Evolutionary conservation across 805 yeast species (phyloP).

Genomic region (Helenozyma rhizophorensis): DNA sequence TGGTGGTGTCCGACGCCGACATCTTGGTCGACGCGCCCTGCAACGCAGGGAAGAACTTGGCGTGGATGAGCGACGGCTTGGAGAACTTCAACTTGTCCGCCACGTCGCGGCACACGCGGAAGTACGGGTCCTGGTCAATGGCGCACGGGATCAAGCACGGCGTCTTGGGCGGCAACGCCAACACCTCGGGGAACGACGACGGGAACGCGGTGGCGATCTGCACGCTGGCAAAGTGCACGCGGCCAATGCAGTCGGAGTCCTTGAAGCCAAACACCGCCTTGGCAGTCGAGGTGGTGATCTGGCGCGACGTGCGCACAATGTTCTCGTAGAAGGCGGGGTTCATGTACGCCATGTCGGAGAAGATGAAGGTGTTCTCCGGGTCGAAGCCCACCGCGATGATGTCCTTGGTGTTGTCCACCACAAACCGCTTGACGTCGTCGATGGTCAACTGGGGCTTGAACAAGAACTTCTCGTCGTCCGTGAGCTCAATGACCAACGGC

Average conservation of each 20-base stretch:
- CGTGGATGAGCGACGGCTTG: slow-evolving; percentile 89
- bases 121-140: slow-evolving; percentile 97
- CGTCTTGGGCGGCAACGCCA: slow-evolving; percentile 82
- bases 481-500: slow-evolving; percentile 88
- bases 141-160: slow-evolving; percentile 99
- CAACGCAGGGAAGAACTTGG: slow-evolving; percentile 95
- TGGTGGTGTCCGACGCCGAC: slow-evolving; percentile 89
- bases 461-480: slow-evolving; percentile 95
- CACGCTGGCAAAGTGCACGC: slow-evolving; percentile 89
- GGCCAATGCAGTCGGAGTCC: slow-evolving; percentile 93
- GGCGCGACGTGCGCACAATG: slow-evolving; percentile 87
- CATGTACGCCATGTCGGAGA: slow-evolving; percentile 90
- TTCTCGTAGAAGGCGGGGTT: slow-evolving; percentile 92
- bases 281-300: slow-evolving; percentile 95
- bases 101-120: slow-evolving; percentile 95
- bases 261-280: slow-evolving; percentile 94
- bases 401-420: slow-evolving; percentile 84
- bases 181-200: slow-evolving; percentile 89
- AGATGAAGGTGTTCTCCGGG: slow-evolving; percentile 90
- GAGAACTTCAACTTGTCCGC: slow-evolving; percentile 87
- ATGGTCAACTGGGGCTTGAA: slow-evolving; percentile 89
- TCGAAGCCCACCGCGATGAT: slow-evolving; percentile 93
- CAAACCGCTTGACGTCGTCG: slow-evolving; percentile 78
- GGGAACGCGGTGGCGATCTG: slow-evolving; percentile 97
- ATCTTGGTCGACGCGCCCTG: slow-evolving; percentile 96